Evolutionary conservation across 768 basidiomycete genomes (phyloP), one percentile per base, ranked within the genome.

Genomic region (Hygrophoropsis aurantiaca): DNA sequence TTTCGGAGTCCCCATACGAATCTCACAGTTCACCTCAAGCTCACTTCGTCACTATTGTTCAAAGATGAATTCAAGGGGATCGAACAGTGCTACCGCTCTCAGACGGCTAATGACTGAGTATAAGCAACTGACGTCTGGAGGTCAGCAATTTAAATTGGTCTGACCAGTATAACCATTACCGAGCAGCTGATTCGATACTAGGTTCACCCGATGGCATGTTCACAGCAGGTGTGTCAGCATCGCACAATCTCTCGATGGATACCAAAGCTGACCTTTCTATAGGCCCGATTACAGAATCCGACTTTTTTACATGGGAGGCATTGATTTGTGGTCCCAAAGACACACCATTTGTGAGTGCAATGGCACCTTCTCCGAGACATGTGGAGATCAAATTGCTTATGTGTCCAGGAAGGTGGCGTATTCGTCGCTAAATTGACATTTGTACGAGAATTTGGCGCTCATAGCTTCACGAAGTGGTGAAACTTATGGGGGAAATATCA

Each of bases 291-390:
- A 85, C 89, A 45, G 93, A 97, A 69, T 82, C 86, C 46, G 92
- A 97, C 67, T 91, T 97, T 74, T 92, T 97, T 68, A 87, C 85
- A 47, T 95, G 94, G 94, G 94, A 97, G 68, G 93, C 94, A 7
- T 75, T 97, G 56, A 93, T 97, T 43, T 85, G 81, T 60, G 94
- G 94, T 3, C 94, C 94, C 18, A 90, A 94, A 60, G 94, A 92
- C 52, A 97, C 94, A 27, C 94, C 94, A 2, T 97, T 94, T 59
- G 90, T 93, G 66, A 65, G 85, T 73, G 21, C 24, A 34, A 30
- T 25, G 20, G 41, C 35, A 20, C 32, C 27, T 42, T 50, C 33
- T 42, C 27, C 37, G 20, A 52, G 42, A 18, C 9, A 20, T 23
- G 30, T 33, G 42, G 38, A 23, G 34, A 43, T 37, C 27, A 30